Conservation (phyloP, 805 yeast species). For the Saccharomycopsis schoenii region DNA sequence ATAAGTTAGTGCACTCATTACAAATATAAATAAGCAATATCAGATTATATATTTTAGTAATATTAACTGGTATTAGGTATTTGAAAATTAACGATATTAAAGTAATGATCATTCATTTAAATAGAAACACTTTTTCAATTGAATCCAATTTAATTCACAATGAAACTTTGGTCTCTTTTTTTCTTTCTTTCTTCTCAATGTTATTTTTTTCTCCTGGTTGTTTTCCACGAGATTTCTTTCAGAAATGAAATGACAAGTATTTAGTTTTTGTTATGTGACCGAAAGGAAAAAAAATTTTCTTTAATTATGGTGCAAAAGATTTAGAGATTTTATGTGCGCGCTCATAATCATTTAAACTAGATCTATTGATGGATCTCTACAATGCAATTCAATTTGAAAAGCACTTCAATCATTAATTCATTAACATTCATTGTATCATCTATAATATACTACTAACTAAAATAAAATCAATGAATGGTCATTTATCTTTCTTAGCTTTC, state of each 20-base stretch:
- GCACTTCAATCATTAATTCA: no score
- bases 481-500: not conserved
- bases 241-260: not conserved
- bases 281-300: not conserved
- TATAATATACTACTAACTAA: not conserved
- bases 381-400: no score
- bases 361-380: no score
- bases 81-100: no score
- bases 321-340: not conserved
- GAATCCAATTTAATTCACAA: not conserved
- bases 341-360: not conserved
- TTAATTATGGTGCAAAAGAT: no score
- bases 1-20: constrained; percentile 9
- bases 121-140: not conserved
- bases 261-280: not conserved
- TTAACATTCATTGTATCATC: no score
- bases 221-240: not conserved
- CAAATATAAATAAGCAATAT: no score
- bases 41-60: not conserved
- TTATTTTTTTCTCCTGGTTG: not conserved
- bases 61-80: no score
- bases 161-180: not conserved
- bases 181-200: not conserved
- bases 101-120: not conserved
- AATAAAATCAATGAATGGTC: not conserved